Conservation (phyloP, 106 monocot species). For the Apostasia ramifera region DNA sequence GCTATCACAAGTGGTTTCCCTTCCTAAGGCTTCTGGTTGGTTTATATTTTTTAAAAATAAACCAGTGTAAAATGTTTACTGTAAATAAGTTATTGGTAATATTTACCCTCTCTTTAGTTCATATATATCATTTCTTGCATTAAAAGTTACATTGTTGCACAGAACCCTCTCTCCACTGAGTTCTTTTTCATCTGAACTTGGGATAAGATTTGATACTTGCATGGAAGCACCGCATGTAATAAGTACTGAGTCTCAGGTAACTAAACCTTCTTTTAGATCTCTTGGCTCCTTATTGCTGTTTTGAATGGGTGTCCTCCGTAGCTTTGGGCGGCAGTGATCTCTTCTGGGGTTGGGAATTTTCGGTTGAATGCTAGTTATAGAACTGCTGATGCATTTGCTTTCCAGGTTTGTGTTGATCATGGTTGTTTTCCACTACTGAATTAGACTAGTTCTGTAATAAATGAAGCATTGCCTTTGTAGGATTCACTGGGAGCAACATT, state of each 20-base stretch:
- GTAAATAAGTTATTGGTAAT: too few species aligned
- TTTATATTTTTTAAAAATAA: too few species aligned
- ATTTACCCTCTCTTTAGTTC: background rate
- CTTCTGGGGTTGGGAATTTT: slow-evolving; percentile 68
- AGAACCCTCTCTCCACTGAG: slow-evolving; percentile 94
- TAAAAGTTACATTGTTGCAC: background rate
- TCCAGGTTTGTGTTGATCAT: slow-evolving; percentile 60
- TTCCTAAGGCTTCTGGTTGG: too few species aligned
- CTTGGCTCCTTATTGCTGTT: background rate
- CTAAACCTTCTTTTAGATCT: background rate
- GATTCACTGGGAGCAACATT: slow-evolving; percentile 81
- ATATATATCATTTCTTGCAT: background rate
- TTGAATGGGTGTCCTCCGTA: slow-evolving; percentile 25
- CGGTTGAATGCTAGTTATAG: slow-evolving; percentile 93
- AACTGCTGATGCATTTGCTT: slow-evolving; percentile 72
- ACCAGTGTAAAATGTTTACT: too few species aligned
- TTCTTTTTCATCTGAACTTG: slow-evolving; percentile 97
- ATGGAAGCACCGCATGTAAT: slow-evolving; percentile 99
- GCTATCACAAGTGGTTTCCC: too few species aligned
- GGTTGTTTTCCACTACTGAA: background rate
- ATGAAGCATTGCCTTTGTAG: slow-evolving; percentile 29
- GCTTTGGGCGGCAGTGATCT: slow-evolving; percentile 79
- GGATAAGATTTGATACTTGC: slow-evolving; percentile 83
- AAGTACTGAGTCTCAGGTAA: slow-evolving; percentile 84
- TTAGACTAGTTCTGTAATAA: background rate